Percentiles rank a stretch among this genome's conserved stretches.
Conservation (phyloP, 805 yeast species). For the Tetrapisispora nanseiensis region DNA sequence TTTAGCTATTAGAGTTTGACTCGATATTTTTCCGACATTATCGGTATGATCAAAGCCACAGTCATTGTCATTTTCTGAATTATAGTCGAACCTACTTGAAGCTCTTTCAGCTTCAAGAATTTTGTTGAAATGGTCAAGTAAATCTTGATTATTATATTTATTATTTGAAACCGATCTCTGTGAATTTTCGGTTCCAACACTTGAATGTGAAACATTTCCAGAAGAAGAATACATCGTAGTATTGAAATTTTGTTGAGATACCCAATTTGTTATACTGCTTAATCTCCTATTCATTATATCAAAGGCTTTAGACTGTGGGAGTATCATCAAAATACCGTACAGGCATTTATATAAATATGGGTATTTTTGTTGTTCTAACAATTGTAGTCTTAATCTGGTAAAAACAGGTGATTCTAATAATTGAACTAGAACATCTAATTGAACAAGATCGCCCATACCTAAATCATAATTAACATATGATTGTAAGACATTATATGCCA, state of each 20-base stretch:
- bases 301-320: slow-evolving; percentile 91
- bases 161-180: slow-evolving; percentile 22
- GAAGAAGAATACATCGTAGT: slow-evolving; percentile 2
- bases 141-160: slow-evolving; percentile 19
- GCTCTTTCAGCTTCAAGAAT: slow-evolving; percentile 7
- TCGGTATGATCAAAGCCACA: neutral
- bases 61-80: neutral
- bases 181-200: slow-evolving; percentile 10
- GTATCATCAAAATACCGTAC: slow-evolving; percentile 84
- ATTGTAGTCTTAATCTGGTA: slow-evolving; percentile 72
- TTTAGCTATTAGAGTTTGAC: neutral
- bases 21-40: neutral
- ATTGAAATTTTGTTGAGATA: slow-evolving; percentile 12
- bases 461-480: slow-evolving; percentile 70
- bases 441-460: slow-evolving; percentile 68
- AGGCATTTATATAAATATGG: slow-evolving; percentile 79
- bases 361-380: slow-evolving; percentile 76
- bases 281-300: slow-evolving; percentile 71
- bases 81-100: neutral
- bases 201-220: slow-evolving; percentile 7
- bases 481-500: slow-evolving; percentile 74
- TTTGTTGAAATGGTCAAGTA: slow-evolving; percentile 24
- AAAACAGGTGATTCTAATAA: slow-evolving; percentile 87
- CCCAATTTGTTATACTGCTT: slow-evolving; percentile 31
- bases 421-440: slow-evolving; percentile 83